Base-by-base conservation (phyloP, 306 rosid genomes). In the Cucurbita ficifolia region DNA sequence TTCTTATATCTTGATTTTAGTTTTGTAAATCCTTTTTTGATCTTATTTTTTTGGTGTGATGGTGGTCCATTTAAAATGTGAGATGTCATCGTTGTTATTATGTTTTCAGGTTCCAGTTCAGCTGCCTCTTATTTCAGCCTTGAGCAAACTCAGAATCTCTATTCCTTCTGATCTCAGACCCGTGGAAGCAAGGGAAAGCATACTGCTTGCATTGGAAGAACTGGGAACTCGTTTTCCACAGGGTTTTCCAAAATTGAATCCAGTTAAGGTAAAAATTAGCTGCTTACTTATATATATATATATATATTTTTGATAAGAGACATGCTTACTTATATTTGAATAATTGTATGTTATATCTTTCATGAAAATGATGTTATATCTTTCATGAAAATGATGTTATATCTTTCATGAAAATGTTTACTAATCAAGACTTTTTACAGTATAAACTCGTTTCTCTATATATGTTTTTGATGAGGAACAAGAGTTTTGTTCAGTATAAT, bases 221-320 rank as follows among this genome's bases (percentile, higher is more conserved):
- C 86, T 90, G 72, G 84, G 81, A 74, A 86, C 80, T 75, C 98
- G 98, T 61, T 94, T 86, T 77, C 92, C 98, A 10, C 89, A 89
- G 83, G 98, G 98, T 56, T 87, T 94, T 85, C 97, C 98, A 40
- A 94, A 90, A 87, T 89, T 94, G 79, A 90, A 90, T 81, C 98
- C 97, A 53, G 95, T 89, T 21, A 86, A 86, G 96, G 98, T 89
- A 88, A 80, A 46, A 76, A 35, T 57, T 78, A 75, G 54, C 73
- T 76, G 17, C 48, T 53, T 82, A 29, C 19, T 22, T 64, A 70
- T 57, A 84, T 78, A n/a, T n/a, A n/a, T n/a, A n/a, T n/a, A n/a
- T n/a, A n/a, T n/a, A n/a, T n/a, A n/a, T n/a, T n/a, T n/a, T n/a
- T n/a, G n/a, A n/a, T n/a, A n/a, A n/a, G n/a, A n/a, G n/a, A n/a